These are phyloP conservation scores for Dactylellina sp. DNA, from an alignment of 2,329 filamentous ascomycete genomes.

Conservation along the genomic window DNA sequence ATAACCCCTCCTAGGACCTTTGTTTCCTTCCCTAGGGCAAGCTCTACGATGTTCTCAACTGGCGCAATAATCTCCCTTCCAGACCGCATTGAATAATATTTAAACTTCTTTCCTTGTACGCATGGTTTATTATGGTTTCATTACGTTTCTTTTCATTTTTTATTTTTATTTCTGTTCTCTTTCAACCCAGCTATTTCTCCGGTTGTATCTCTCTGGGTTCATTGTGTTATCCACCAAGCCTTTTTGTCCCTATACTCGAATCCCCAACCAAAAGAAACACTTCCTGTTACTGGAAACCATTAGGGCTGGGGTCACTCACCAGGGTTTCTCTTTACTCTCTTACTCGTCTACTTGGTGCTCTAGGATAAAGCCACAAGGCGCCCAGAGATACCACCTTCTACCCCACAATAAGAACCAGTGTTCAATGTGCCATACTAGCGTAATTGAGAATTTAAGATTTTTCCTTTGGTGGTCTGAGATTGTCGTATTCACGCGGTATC, in stretches of 20 bases:
- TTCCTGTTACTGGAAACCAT: neutral
- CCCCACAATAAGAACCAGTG: too few relatives aligned
- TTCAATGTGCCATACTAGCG: too few relatives aligned
- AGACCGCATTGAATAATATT: conserved; percentile 24
- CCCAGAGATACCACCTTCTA: too few relatives aligned
- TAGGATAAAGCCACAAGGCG: too few relatives aligned
- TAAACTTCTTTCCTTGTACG: conserved; percentile 35
- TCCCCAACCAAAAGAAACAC: conserved; percentile 11
- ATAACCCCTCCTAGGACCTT: too few relatives aligned
- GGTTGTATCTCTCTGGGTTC: neutral
- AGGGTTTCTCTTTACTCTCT: too few relatives aligned
- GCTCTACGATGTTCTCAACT: neutral
- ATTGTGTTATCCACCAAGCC: conserved; percentile 8
- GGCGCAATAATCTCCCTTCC: neutral
- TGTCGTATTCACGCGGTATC: too few relatives aligned
- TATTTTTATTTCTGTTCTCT: conserved; percentile 16
- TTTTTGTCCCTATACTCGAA: conserved; percentile 27
- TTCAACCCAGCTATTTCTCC: conserved; percentile 4
- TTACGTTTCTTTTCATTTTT: conserved; percentile 31
- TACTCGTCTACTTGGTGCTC: too few relatives aligned
- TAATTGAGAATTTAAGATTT: too few relatives aligned
- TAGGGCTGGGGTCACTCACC: too few relatives aligned
- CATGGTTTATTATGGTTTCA: conserved; percentile 33
- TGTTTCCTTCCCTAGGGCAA: too few relatives aligned
- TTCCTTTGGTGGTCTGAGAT: too few relatives aligned